Evolutionary conservation across 495 filamentous ascomycete genomes (phyloP).

Genomic region (Trichoderma orchidacearum): DNA sequence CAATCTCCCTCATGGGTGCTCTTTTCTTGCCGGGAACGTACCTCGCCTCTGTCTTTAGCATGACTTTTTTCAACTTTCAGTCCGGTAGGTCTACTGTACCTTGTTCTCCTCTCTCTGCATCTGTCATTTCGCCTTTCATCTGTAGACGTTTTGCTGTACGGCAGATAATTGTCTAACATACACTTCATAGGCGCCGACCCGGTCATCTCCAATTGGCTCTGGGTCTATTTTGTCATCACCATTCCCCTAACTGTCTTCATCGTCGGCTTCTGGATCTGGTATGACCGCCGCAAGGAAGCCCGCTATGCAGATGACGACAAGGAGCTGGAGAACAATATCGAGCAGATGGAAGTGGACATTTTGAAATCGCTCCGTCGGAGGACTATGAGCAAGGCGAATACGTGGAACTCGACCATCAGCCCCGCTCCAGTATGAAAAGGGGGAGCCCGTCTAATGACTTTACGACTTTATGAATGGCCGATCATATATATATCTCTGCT

Average conservation of each 20-base stretch:
- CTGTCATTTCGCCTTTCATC: neutral
- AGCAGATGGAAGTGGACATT: constrained; percentile 39
- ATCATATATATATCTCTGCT: neutral
- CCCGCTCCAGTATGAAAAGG: neutral
- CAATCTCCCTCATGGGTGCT: constrained; percentile 39
- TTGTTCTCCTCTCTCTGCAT: neutral
- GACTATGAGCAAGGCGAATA: constrained; percentile 35
- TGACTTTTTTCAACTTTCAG: constrained; percentile 44
- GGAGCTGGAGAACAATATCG: constrained; percentile 36
- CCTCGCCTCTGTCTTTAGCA: constrained; percentile 39
- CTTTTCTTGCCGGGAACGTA: constrained; percentile 42
- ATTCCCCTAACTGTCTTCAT: constrained; percentile 33
- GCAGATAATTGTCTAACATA: constrained; percentile 2
- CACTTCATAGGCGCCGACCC: constrained; percentile 1
- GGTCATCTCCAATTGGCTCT: constrained; percentile 16
- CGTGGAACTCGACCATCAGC: constrained; percentile 17
- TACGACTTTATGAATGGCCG: neutral
- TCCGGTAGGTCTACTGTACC: constrained; percentile 17
- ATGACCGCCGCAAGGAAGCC: constrained; percentile 30
- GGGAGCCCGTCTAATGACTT: neutral
- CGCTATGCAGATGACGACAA: constrained; percentile 29
- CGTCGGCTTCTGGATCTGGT: constrained; percentile 30
- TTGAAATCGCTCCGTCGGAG: constrained; percentile 37
- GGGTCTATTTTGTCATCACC: constrained; percentile 41
- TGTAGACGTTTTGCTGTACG: neutral